Evolutionary conservation across 2,329 filamentous ascomycete species (phyloP), one percentile per base, ranked within the genome.

Genomic region (Hypoxylon sp.): DNA sequence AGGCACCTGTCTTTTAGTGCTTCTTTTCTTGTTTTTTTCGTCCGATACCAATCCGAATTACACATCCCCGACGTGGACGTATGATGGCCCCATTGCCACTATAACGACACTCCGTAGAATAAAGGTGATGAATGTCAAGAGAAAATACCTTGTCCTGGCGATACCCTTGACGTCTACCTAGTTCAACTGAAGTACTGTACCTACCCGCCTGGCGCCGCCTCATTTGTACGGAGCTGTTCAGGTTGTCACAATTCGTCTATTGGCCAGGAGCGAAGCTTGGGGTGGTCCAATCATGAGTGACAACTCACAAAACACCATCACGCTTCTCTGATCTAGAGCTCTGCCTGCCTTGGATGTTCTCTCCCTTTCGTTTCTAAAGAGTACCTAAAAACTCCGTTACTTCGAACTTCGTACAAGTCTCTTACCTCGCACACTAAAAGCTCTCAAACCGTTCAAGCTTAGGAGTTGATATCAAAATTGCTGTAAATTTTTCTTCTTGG

Each of bases 281-380:
- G 65, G 73, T 69, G 73, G 70, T 70, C 82, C 81, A 83, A 83
- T 83, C 81, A 83, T 79, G 77, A 80, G 55, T 76, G 70, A 78
- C 77, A 77, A 73, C 72, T 78, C 71, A 72, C 73, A 76, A 76
- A 81, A 76, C 75, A 77, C 74, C 80, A 77, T 77, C 77, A 81
- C 78, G 74, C 76, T 79, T 74, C 74, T 76, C 76, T 78, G 74
- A 79, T 76, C 73, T 76, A 73, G 75, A 76, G 58, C 61, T 71
- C 71, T 73, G 73, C 74, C 55, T 67, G 68, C 56, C 70, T 67
- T 70, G 61, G 62, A 70, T 51, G 23, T 69, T 64, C 65, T 68
- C 69, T 67, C 74, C 74, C 76, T 74, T 76, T 76, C 72, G 68
- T 67, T 74, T 73, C 73, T 72, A 61, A 73, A 70, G 56, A 67